A percentile compares a stretch with the other conserved stretches of the same genome.
Evolutionary conservation across 306 rosid species (phyloP).

Genomic region (Pueraria montana): DNA sequence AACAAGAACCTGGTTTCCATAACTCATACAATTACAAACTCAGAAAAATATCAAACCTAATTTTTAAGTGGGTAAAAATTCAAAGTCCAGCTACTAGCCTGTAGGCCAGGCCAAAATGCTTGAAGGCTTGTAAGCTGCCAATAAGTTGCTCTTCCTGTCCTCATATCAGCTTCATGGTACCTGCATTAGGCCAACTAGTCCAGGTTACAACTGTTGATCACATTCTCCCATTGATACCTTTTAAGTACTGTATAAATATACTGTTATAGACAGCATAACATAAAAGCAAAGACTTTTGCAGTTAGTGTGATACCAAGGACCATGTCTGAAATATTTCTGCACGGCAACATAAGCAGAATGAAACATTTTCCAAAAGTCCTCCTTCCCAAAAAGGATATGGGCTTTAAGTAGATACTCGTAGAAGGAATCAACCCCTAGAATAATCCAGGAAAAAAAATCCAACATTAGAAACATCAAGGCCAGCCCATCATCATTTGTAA

Average conservation of each 20-base stretch:
- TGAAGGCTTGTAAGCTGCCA: slow-evolving; percentile 99
- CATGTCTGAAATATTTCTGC: slow-evolving; percentile 83
- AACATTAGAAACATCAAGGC: slow-evolving; percentile 55
- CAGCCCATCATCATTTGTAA: slow-evolving; percentile 34
- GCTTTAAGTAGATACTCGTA: slow-evolving; percentile 96
- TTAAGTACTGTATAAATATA: slow-evolving; percentile 20
- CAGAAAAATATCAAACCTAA: slow-evolving; percentile 40
- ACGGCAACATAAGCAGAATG: slow-evolving; percentile 62
- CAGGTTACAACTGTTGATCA: slow-evolving; percentile 44
- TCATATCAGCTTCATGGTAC: slow-evolving; percentile 99
- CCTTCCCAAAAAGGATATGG: slow-evolving; percentile 73
- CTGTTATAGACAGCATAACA: slow-evolving; percentile 28
- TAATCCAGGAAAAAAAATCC: slow-evolving; percentile 51
- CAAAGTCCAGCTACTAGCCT: slow-evolving; percentile 64
- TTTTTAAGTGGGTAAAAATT: slow-evolving; percentile 1
- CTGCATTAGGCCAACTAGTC: slow-evolving; percentile 59
- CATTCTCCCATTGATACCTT: slow-evolving; percentile 20
- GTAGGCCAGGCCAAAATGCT: slow-evolving; percentile 99
- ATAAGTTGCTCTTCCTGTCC: slow-evolving; percentile 94
- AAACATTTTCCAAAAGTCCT: slow-evolving; percentile 67
- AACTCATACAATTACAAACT: slow-evolving; percentile 44
- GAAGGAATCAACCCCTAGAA: slow-evolving; percentile 97
- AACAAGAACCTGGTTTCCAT: slow-evolving; percentile 79
- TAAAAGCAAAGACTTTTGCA: slow-evolving; percentile 25
- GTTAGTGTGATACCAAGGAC: slow-evolving; percentile 78